phyloP scores from a whole-genome alignment of 2,329 filamentous ascomycete species.

The Clarireedia homoeocarpa region DNA sequence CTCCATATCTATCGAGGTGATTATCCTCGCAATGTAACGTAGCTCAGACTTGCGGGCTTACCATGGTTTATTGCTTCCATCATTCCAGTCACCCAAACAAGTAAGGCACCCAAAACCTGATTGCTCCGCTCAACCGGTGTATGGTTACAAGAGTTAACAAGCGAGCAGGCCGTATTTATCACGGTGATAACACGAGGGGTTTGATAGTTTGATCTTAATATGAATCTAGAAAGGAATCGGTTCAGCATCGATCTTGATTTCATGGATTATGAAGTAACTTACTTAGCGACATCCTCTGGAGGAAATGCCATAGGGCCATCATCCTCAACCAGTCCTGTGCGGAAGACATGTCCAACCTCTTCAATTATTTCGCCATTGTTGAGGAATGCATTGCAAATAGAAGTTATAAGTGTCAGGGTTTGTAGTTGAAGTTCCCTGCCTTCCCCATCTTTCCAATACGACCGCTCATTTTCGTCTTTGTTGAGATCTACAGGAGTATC shows the following conservation, averaged over 20 bases:
- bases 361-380: constrained; percentile 62
- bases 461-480: constrained; percentile 32
- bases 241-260: not conserved
- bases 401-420: constrained; percentile 43
- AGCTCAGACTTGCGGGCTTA: constrained; percentile 28
- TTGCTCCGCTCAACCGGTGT: constrained; percentile 39
- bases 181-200: constrained; percentile 61
- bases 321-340: constrained; percentile 68
- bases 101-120: constrained; percentile 42
- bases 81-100: constrained; percentile 55
- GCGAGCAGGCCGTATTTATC: constrained; percentile 63
- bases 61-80: constrained; percentile 51
- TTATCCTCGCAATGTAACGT: not conserved
- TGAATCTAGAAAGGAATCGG: constrained; percentile 34
- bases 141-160: constrained; percentile 52
- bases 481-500: constrained; percentile 64
- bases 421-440: constrained; percentile 43
- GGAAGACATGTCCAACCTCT: constrained; percentile 61
- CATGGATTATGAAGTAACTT: not conserved
- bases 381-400: constrained; percentile 45
- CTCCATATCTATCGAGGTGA: not conserved
- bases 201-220: constrained; percentile 49
- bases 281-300: constrained; percentile 52
- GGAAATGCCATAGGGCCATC: constrained; percentile 73
- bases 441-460: constrained; percentile 40